These are phyloP conservation scores for Hypomyces rosellus DNA, from an alignment of 2,329 filamentous ascomycete genomes.

Conservation along the genomic window DNA sequence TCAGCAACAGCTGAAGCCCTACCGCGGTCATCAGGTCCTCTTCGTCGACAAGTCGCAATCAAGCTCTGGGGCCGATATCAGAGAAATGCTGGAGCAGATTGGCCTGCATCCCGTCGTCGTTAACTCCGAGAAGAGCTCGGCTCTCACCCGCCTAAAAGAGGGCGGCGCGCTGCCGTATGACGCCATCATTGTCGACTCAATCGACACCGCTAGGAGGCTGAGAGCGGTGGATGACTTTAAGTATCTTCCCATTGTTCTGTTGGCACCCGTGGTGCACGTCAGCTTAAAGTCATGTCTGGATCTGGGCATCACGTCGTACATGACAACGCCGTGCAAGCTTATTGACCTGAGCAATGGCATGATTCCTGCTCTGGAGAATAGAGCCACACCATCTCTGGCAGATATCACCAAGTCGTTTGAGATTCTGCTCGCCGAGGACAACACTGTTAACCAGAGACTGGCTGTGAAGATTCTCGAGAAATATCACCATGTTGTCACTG, in stretches of 20 bases:
- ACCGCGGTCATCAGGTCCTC: conserved; percentile 84
- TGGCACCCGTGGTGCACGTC: conserved; percentile 84
- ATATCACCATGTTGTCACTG: conserved; percentile 86
- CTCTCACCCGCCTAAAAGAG: conserved; percentile 45
- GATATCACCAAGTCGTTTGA: conserved; percentile 95
- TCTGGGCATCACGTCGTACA: conserved; percentile 95
- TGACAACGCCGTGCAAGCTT: conserved; percentile 91
- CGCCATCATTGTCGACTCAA: conserved; percentile 91
- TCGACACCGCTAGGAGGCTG: conserved; percentile 79
- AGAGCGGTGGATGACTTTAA: conserved; percentile 92
- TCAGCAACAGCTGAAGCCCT: conserved; percentile 79
- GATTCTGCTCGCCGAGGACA: conserved; percentile 92
- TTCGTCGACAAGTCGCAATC: conserved; percentile 92
- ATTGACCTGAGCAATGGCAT: conserved; percentile 95
- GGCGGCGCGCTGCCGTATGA: conserved; percentile 69
- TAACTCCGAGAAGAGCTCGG: conserved; percentile 64
- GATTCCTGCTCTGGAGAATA: conserved; percentile 88
- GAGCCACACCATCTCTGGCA: conserved; percentile 82
- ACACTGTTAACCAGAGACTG: conserved; percentile 91
- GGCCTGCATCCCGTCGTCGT: conserved; percentile 79
- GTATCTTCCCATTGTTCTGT: conserved; percentile 89
- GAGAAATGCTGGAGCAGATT: conserved; percentile 69
- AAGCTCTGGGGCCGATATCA: conserved; percentile 67
- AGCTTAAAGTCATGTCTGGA: conserved; percentile 90
- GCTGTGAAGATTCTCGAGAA: conserved; percentile 97